Conservation (phyloP, 345 rosid species). For the Anastatica hierochuntica region DNA sequence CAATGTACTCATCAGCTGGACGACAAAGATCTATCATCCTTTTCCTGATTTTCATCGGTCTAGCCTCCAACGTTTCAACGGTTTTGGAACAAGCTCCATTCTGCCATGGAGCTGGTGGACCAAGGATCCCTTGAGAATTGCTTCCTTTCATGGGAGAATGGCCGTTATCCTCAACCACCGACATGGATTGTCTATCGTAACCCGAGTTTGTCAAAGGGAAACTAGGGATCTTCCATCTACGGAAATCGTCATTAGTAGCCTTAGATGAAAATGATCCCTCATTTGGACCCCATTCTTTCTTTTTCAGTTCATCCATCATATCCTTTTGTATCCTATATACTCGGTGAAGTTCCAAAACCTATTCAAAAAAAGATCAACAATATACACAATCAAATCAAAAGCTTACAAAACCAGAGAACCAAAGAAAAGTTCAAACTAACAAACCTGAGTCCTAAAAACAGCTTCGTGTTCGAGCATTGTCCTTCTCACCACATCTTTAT, state of each 20-base stretch:
- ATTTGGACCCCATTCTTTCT: slow-evolving; percentile 22
- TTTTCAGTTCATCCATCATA: slow-evolving; percentile 65
- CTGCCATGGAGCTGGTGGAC: slow-evolving; percentile 22
- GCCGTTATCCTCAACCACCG: slow-evolving; percentile 33
- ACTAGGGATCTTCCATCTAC: slow-evolving; percentile 55
- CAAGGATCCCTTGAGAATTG: slow-evolving; percentile 21
- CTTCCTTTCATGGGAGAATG: slow-evolving; percentile 35
- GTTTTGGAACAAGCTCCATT: slow-evolving; percentile 26
- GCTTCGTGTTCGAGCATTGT: slow-evolving; percentile 66
- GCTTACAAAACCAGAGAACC: not conserved
- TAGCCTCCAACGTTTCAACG: slow-evolving; percentile 26
- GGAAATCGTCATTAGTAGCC: slow-evolving; percentile 28
- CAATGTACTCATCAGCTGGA: slow-evolving; percentile 45
- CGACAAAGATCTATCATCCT: slow-evolving; percentile 52
- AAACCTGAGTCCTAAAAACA: slow-evolving; percentile 63
- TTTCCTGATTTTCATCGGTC: slow-evolving; percentile 31
- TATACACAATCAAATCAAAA: slow-evolving; percentile 7
- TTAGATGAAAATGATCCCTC: slow-evolving; percentile 29
- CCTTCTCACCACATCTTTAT: slow-evolving; percentile 47
- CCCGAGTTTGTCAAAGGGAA: slow-evolving; percentile 46
- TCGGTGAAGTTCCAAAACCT: slow-evolving; percentile 60
- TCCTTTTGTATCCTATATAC: slow-evolving; percentile 54
- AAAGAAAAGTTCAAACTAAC: not conserved
- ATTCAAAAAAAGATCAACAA: not conserved
- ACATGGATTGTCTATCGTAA: slow-evolving; percentile 37